Conservation (phyloP, 305 asterid genomes). For the Rubia balearica region DNA sequence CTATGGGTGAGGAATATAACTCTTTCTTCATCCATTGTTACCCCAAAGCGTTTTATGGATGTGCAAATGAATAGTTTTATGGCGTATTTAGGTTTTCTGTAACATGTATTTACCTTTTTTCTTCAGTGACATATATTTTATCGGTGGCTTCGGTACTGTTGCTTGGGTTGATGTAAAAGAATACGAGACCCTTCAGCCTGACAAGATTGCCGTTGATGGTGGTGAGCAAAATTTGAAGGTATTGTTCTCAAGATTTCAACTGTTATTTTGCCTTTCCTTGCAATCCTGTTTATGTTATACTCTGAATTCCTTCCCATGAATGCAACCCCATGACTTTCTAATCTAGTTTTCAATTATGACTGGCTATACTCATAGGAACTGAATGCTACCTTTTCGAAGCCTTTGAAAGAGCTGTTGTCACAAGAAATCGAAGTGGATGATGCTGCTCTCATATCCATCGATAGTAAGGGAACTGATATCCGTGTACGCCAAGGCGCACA, state of each 20-base stretch:
- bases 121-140: conserved; percentile 86
- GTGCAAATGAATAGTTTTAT: background rate
- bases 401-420: conserved; percentile 71
- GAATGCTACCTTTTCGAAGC: conserved; percentile 78
- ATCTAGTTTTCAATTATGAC: background rate
- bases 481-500: conserved; percentile 93
- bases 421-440: conserved; percentile 80
- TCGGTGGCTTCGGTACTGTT: conserved; percentile 96
- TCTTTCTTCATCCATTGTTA: background rate
- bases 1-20: background rate
- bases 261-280: background rate
- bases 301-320: background rate
- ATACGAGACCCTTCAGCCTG: conserved; percentile 75
- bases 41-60: background rate
- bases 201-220: conserved; percentile 82
- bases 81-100: background rate
- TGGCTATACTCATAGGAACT: conserved; percentile 45
- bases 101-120: background rate
- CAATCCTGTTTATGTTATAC: background rate
- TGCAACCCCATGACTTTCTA: background rate
- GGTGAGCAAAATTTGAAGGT: conserved; percentile 92
- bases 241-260: background rate
- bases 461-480: conserved; percentile 80
- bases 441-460: conserved; percentile 91
- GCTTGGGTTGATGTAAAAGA: conserved; percentile 95